phyloP scores from a whole-genome alignment of 306 rosid genomes.

The apple (Malus domestica) region ASM211411v1 NC_041797.1:6517001-6517500 shows the following conservation, averaged over 20 bases:
- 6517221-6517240: not conserved
- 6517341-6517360: too few relatives aligned
- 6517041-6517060: not conserved
- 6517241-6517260: not conserved
- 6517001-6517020: not conserved
- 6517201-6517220: conserved; percentile 7
- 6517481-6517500: too few relatives aligned
- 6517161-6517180: not conserved
- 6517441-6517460: too few relatives aligned
- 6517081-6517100: not conserved
- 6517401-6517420: too few relatives aligned
- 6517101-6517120: not conserved
- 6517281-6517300: too few relatives aligned
- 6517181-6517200: not conserved
- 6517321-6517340: too few relatives aligned
- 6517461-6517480: too few relatives aligned
- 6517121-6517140: not conserved
- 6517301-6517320: too few relatives aligned
- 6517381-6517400: too few relatives aligned
- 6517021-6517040: not conserved
- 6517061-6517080: not conserved
- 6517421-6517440: too few relatives aligned
- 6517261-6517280: not conserved
- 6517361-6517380: too few relatives aligned
- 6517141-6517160: not conserved